Evolutionary conservation across 495 filamentous ascomycete genomes (phyloP).

Genomic region (Podospora fimiseda): DNA sequence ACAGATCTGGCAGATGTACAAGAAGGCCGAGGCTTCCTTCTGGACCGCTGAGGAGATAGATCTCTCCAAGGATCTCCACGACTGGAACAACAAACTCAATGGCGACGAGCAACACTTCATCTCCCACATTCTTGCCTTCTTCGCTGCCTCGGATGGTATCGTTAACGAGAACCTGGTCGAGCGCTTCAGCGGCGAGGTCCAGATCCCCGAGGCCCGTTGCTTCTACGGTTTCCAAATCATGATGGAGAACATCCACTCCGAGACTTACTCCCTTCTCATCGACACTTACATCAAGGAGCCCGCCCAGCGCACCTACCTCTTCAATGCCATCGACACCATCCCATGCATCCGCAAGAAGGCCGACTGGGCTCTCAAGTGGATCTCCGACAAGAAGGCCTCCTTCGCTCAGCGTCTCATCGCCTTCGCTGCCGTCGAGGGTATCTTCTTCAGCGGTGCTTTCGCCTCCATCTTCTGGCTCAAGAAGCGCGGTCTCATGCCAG

Average conservation of each 20-base stretch:
- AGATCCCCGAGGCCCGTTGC: conserved; percentile 96
- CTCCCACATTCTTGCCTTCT: conserved; percentile 98
- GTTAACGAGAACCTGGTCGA: conserved; percentile 99
- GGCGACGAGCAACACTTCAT: conserved; percentile 98
- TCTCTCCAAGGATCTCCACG: conserved; percentile 95
- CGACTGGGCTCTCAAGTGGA: conserved; percentile 95
- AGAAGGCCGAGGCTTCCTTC: conserved; percentile 99
- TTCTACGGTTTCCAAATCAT: conserved; percentile 99
- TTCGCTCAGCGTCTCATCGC: conserved; percentile 94
- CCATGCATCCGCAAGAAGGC: conserved; percentile 97
- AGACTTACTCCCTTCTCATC: conserved; percentile 98
- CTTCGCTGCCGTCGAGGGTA: conserved; percentile 96
- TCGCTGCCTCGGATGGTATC: conserved; percentile 98
- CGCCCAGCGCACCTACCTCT: conserved; percentile 88
- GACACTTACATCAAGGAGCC: conserved; percentile 99
- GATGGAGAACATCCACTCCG: conserved; percentile 99
- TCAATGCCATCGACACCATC: conserved; percentile 95
- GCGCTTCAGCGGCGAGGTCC: conserved; percentile 94
- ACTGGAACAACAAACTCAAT: conserved; percentile 97
- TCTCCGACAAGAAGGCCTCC: conserved; percentile 82
- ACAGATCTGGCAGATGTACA: conserved; percentile 99
- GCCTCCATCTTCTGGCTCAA: conserved; percentile 99
- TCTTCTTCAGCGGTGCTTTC: conserved; percentile 99
- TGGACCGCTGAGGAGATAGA: conserved; percentile 99
- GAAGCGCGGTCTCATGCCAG: conserved; percentile 98